Evolutionary conservation across 2,329 filamentous ascomycete genomes (phyloP).

Genomic region (Mycogone perniciosa): DNA sequence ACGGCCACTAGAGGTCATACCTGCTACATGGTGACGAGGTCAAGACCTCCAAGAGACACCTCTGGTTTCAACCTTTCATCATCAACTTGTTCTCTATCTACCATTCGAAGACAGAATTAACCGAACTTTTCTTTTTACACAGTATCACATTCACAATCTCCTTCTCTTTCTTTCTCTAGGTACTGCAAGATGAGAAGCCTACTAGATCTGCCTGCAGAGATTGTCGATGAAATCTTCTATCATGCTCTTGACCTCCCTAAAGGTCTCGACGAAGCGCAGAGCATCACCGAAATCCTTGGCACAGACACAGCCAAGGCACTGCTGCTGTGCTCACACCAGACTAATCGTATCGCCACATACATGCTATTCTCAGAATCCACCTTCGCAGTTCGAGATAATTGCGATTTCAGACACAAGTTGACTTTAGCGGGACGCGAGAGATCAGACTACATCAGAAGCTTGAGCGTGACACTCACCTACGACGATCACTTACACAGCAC

Average conservation of each 20-base stretch:
- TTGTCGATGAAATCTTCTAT: neutral
- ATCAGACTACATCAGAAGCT: neutral
- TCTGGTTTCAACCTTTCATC: no score
- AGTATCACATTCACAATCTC: no score
- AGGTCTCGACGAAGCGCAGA: neutral
- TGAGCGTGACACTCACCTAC: neutral
- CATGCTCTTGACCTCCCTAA: neutral
- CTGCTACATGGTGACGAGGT: no score
- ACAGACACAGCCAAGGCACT: neutral
- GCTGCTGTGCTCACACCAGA: neutral
- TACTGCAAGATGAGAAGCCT: neutral
- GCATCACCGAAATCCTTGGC: neutral
- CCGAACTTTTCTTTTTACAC: no score
- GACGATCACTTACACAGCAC: neutral
- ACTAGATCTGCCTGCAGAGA: neutral
- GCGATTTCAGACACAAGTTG: neutral
- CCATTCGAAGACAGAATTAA: no score
- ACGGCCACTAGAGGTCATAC: no score
- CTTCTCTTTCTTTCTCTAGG: no score
- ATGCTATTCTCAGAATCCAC: neutral
- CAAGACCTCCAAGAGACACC: no score
- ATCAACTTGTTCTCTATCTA: no score
- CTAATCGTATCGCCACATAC: neutral
- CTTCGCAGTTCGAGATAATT: neutral
- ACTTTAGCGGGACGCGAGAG: neutral